Evolutionary conservation across 257 asterid species (phyloP), one percentile per base, ranked within the genome.

Genomic region (Sherardia arvensis): DNA sequence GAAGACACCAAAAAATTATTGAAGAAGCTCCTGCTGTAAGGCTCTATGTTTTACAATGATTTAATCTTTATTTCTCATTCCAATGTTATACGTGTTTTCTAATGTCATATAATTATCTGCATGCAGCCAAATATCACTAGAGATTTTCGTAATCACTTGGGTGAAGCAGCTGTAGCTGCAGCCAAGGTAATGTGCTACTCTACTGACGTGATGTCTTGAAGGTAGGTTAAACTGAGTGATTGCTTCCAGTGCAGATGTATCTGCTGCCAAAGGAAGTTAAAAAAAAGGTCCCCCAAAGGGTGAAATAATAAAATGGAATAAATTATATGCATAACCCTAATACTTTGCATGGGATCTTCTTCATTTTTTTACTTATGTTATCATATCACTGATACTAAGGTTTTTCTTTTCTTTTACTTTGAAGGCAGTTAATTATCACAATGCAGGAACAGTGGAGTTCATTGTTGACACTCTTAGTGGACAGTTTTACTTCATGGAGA

Each of bases 11-110:
- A 79, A 93, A 93, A 83, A 93, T 93, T 75, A 93, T 93, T 74
- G 97, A 93, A 82, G 99, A 93, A 90, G 99, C 99, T 73, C 99
- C 99, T 21, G 99, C 99, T 67, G 99, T 93, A 93, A 69, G 75
- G 59, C 74, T 64, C 59, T 25, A 23, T 8, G 18, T 54, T 28
- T 56, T 59, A 53, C 53, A 32, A 68, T 59, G 62, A 14, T 14
- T 43, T 61, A n/a, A n/a, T n/a, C n/a, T n/a, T n/a, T n/a, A n/a
- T 51, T 61, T 14, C 65, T 61, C 27, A 36, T 63, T 71, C 68
- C 36, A 59, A 65, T 68, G 66, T 15, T 43, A 43, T 43, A 6
- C 6, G 51, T 43, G 51, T 3, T 51, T 61, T 62, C 32, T 64
- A 29, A 70, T 74, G 60, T 68, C 65, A 20, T 65, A 67, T 66